A percentile compares a stretch with the other conserved stretches of the same genome.
These are phyloP conservation scores for Trichosanthes cucumerina DNA, from an alignment of 306 rosid species.

Conservation along the genomic window DNA sequence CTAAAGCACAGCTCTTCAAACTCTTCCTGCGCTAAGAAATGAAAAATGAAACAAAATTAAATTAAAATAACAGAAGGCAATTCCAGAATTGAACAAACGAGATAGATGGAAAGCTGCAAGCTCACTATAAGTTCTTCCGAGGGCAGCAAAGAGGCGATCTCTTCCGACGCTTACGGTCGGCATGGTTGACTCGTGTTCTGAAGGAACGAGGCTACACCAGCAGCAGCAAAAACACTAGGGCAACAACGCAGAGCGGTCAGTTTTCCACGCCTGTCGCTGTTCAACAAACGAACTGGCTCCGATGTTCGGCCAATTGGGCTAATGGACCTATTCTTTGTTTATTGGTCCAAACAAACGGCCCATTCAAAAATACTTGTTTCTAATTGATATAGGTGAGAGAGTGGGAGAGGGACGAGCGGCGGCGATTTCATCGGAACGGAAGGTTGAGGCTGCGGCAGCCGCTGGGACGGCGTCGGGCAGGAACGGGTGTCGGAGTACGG, in stretches of 20 bases:
- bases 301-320: not conserved
- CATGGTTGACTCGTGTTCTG: slow-evolving; percentile 30
- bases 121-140: slow-evolving; percentile 73
- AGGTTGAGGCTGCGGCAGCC: not conserved
- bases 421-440: not conserved
- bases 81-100: not conserved
- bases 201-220: not conserved
- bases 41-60: not conserved
- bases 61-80: not conserved
- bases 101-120: not conserved
- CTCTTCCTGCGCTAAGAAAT: slow-evolving; percentile 63
- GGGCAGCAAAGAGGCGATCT: slow-evolving; percentile 64
- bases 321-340: not conserved
- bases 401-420: not conserved
- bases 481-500: no score
- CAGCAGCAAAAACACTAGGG: not conserved
- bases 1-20: slow-evolving; percentile 83
- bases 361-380: not conserved
- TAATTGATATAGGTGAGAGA: no score
- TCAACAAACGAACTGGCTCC: not conserved
- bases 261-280: not conserved
- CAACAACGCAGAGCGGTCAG: not conserved
- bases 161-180: slow-evolving; percentile 85
- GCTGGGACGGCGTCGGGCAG: not conserved
- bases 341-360: not conserved